Evolutionary conservation across 2,329 filamentous ascomycete genomes (phyloP).

Genomic region (Tolypocladium tundrense): DNA sequence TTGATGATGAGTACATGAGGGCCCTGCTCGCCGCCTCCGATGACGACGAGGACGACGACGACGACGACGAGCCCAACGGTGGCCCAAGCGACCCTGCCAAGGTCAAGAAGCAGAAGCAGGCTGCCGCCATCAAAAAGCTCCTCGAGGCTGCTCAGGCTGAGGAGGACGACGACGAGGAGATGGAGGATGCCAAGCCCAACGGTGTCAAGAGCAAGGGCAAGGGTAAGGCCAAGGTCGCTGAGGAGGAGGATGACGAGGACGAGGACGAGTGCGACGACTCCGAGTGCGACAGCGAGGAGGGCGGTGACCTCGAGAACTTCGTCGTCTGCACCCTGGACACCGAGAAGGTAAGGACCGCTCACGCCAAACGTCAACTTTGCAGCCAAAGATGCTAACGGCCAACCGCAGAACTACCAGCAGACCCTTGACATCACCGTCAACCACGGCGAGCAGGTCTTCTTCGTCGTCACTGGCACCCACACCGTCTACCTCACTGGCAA

Average conservation of each 20-base stretch:
- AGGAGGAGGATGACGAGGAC: slow-evolving; percentile 46
- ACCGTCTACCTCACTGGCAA: slow-evolving; percentile 90
- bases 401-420: slow-evolving; percentile 78
- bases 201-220: slow-evolving; percentile 52
- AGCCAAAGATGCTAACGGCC: slow-evolving; percentile 14
- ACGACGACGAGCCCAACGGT: slow-evolving; percentile 64
- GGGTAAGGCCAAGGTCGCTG: slow-evolving; percentile 57
- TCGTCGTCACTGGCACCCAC: slow-evolving; percentile 84
- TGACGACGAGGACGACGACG: slow-evolving; percentile 36
- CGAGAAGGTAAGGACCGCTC: slow-evolving; percentile 56
- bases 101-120: slow-evolving; percentile 75
- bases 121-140: slow-evolving; percentile 68
- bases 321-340: slow-evolving; percentile 95
- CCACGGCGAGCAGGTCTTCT: slow-evolving; percentile 84
- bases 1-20: slow-evolving; percentile 56
- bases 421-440: slow-evolving; percentile 84
- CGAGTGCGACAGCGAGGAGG: slow-evolving; percentile 54
- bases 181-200: slow-evolving; percentile 58
- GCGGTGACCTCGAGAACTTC: slow-evolving; percentile 70
- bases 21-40: slow-evolving; percentile 42
- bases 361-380: not conserved
- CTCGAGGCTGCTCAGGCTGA: slow-evolving; percentile 51
- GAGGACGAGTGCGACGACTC: slow-evolving; percentile 41
- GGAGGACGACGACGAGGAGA: slow-evolving; percentile 59
- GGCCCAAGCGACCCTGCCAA: slow-evolving; percentile 87